These are phyloP conservation scores for Candida ortonii DNA, from an alignment of 805 yeast species.

Conservation along the genomic window DNA sequence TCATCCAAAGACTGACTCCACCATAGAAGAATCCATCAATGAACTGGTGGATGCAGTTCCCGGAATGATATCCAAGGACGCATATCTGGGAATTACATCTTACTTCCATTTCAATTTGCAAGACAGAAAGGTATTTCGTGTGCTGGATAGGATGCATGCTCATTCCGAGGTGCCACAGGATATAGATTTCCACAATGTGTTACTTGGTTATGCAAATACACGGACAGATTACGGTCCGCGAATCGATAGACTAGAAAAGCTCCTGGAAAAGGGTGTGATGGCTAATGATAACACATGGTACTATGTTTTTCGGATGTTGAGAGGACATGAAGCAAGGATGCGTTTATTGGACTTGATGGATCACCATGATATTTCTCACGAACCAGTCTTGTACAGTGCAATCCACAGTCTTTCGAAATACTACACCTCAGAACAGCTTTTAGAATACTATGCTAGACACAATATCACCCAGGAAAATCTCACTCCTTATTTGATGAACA, in stretches of 20 bases:
- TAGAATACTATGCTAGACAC: slow-evolving; percentile 13
- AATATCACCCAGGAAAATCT: slow-evolving; percentile 12
- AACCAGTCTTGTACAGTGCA: slow-evolving; percentile 25
- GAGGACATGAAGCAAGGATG: slow-evolving; percentile 16
- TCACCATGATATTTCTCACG: slow-evolving; percentile 17
- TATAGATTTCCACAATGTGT: slow-evolving; percentile 29
- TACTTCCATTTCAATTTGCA: slow-evolving; percentile 21
- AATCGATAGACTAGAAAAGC: slow-evolving; percentile 19
- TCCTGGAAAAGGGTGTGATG: slow-evolving; percentile 9
- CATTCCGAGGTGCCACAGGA: slow-evolving; percentile 21
- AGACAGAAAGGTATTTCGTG: slow-evolving; percentile 15
- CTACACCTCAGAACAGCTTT: slow-evolving; percentile 16
- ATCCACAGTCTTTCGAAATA: slow-evolving; percentile 14
- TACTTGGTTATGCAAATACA: slow-evolving; percentile 18
- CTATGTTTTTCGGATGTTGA: slow-evolving; percentile 21
- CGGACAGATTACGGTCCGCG: slow-evolving; percentile 17
- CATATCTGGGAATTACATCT: slow-evolving; percentile 16
- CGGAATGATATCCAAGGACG: slow-evolving; percentile 17
- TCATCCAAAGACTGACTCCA: slow-evolving; percentile 6
- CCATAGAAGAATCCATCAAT: slow-evolving; percentile 15
- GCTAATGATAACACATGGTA: slow-evolving; percentile 32
- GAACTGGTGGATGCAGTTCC: slow-evolving; percentile 17
- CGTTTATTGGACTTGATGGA: slow-evolving; percentile 25
- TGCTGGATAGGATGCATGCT: slow-evolving; percentile 22
- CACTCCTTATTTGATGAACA: slow-evolving; percentile 21